phyloP scores from a whole-genome alignment of 257 asterid species.

The Solanum pinnatisectum region DNA sequence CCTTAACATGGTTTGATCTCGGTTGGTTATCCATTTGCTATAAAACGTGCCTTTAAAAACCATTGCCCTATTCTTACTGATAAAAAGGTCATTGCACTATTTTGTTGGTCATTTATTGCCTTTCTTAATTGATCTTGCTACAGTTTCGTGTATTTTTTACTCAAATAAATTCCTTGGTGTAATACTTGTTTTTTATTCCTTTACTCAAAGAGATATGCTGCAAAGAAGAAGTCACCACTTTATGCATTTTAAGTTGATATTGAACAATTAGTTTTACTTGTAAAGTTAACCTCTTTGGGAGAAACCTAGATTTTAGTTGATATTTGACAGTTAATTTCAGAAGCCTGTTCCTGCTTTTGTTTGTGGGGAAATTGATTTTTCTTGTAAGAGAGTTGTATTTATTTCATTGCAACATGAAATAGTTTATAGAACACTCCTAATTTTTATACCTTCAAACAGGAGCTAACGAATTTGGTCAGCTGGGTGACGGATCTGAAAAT shows the following conservation, averaged over 20 bases:
- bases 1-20: background rate
- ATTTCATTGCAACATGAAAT: background rate
- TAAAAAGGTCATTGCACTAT: background rate
- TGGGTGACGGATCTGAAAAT: constrained; percentile 86
- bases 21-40: background rate
- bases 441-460: constrained; percentile 33
- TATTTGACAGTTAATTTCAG: background rate
- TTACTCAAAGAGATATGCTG: background rate
- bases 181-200: background rate
- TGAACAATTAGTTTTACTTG: background rate
- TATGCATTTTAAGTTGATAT: background rate
- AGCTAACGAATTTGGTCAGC: constrained; percentile 94
- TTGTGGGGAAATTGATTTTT: background rate
- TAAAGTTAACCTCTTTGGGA: background rate
- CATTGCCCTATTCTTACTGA: background rate
- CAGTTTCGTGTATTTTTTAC: background rate
- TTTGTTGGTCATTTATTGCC: background rate
- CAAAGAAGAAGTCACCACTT: background rate
- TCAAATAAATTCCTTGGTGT: background rate
- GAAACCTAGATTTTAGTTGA: background rate
- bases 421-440: background rate
- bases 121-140: background rate
- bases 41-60: background rate
- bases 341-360: background rate
- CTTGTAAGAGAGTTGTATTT: background rate